These are phyloP conservation scores for Beta vulgaris DNA, from an alignment of 148 eudicot species.

Conservation along the genomic window DNA sequence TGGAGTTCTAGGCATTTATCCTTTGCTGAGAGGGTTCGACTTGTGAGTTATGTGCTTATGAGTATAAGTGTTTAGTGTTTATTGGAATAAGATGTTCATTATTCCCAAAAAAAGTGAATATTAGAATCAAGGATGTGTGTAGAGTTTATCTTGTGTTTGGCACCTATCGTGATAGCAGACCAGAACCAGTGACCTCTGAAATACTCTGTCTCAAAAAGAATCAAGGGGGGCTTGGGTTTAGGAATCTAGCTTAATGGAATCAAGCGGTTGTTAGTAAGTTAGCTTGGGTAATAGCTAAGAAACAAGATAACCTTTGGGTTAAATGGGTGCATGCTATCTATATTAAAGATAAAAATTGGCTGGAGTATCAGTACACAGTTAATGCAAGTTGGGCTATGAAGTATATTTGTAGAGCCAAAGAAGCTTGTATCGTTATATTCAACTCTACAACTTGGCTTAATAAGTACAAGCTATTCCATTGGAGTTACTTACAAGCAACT, in stretches of 20 bases:
- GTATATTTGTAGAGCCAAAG: neutral
- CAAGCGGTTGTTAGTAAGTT: neutral
- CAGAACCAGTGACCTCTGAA: neutral
- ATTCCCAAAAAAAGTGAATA: neutral
- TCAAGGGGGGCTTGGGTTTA: neutral
- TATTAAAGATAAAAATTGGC: neutral
- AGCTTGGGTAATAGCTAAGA: neutral
- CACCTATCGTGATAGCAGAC: accelerated
- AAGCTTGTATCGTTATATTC: too few relatives aligned
- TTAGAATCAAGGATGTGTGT: neutral
- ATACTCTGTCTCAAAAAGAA: neutral
- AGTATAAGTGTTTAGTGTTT: neutral
- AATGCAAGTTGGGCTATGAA: neutral
- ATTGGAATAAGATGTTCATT: neutral
- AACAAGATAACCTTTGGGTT: neutral
- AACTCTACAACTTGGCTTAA: too few relatives aligned
- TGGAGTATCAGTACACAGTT: neutral
- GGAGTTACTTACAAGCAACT: too few relatives aligned
- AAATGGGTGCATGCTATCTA: neutral
- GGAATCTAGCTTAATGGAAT: neutral
- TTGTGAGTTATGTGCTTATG: neutral
- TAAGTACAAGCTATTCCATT: too few relatives aligned
- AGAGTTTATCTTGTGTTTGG: neutral
- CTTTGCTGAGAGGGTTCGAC: neutral
- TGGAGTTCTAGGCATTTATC: neutral